Percentiles rank a stretch among this genome's conserved stretches.
phyloP scores from a whole-genome alignment of 1,284 basidiomycete species.

The Apiotrichum sp. region DNA sequence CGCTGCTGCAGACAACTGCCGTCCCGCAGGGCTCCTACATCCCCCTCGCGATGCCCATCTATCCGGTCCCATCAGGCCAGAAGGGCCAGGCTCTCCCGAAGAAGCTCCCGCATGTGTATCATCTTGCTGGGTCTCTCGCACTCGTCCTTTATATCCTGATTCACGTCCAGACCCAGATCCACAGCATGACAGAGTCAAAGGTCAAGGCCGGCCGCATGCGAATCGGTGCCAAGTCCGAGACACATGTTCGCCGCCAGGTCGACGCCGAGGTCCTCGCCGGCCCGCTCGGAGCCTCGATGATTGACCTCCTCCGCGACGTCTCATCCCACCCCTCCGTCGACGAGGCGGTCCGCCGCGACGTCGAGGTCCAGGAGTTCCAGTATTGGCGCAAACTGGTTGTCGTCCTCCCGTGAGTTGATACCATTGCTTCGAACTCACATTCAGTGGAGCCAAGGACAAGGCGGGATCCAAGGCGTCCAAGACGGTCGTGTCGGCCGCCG shows the following conservation, averaged over 20 bases:
- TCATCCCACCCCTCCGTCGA: constrained; percentile 31
- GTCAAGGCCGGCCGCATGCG: constrained; percentile 69
- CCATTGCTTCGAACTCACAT: background rate
- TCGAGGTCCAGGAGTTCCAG: constrained; percentile 39
- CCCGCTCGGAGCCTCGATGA: constrained; percentile 35
- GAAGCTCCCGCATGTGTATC: constrained; percentile 46
- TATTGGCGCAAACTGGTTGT: constrained; percentile 38
- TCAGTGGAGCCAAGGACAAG: constrained; percentile 4
- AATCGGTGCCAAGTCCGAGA: constrained; percentile 61
- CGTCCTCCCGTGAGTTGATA: constrained; percentile 14
- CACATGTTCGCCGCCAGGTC: constrained; percentile 59
- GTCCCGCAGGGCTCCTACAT: constrained; percentile 48
- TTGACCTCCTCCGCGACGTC: constrained; percentile 34
- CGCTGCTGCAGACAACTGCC: constrained; percentile 61
- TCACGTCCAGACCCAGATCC: constrained; percentile 58
- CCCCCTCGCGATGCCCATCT: constrained; percentile 45
- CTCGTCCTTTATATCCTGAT: constrained; percentile 46
- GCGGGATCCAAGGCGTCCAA: background rate
- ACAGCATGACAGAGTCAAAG: constrained; percentile 56
- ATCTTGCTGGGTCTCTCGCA: constrained; percentile 48
- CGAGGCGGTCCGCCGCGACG: constrained; percentile 33
- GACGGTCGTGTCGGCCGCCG: background rate
- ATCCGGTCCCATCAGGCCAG: constrained; percentile 57
- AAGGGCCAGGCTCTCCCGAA: constrained; percentile 36
- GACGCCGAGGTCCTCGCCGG: constrained; percentile 43